phyloP scores from a whole-genome alignment of 1,284 basidiomycete species.

The Heterobasidion occidentale region DNA sequence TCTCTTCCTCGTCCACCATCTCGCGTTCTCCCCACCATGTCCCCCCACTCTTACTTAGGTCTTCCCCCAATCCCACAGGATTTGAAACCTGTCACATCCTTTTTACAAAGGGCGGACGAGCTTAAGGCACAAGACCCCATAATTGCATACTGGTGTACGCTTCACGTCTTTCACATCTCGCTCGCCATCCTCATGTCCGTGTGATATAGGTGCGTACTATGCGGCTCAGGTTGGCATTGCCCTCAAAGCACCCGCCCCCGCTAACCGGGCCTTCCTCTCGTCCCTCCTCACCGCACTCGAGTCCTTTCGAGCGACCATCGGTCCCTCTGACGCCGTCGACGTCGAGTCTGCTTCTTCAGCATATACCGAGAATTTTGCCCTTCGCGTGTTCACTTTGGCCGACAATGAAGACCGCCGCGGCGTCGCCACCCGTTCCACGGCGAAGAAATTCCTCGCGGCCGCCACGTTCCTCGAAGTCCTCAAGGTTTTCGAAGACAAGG shows the following conservation, averaged over 20 bases:
- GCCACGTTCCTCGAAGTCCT: conserved; percentile 84
- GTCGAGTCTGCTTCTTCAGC: conserved; percentile 79
- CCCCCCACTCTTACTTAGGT: conserved; percentile 26
- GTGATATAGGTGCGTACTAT: conserved; percentile 70
- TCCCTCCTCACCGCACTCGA: conserved; percentile 77
- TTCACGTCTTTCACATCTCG: conserved; percentile 4
- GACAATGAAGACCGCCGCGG: conserved; percentile 87
- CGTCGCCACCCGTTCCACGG: conserved; percentile 72
- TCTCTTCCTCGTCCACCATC: neutral
- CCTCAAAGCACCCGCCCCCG: conserved; percentile 48
- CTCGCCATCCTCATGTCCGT: conserved; percentile 5
- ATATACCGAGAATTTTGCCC: conserved; percentile 91
- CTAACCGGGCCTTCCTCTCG: conserved; percentile 67
- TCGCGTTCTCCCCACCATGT: neutral
- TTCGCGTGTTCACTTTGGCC: conserved; percentile 82
- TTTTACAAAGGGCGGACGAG: conserved; percentile 87
- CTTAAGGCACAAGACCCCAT: conserved; percentile 76
- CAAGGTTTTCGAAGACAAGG: conserved; percentile 52
- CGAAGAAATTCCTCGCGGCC: conserved; percentile 84
- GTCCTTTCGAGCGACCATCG: conserved; percentile 70
- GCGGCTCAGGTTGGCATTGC: conserved; percentile 85
- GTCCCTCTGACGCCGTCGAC: conserved; percentile 75
- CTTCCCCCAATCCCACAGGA: conserved; percentile 48
- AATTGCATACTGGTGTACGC: conserved; percentile 91
- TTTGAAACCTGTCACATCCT: conserved; percentile 65